Conservation (phyloP, 768 basidiomycete species). For the Macrolepiota fuliginosa region DNA sequence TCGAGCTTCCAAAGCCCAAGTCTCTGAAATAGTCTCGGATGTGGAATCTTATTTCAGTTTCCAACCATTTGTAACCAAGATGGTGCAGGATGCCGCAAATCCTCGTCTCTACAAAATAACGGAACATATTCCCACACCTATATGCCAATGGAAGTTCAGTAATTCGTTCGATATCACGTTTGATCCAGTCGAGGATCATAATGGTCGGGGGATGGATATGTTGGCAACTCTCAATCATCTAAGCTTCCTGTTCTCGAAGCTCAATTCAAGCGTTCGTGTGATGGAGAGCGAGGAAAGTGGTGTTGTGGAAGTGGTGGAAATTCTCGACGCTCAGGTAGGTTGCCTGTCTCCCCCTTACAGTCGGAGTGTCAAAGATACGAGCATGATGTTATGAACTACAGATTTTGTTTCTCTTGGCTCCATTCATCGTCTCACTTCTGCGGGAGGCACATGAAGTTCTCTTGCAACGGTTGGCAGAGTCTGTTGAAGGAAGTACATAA, state of each 20-base stretch:
- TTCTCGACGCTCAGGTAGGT: constrained; percentile 26
- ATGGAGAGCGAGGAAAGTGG: constrained; percentile 15
- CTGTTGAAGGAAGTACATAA: constrained; percentile 17
- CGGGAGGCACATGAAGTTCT: constrained; percentile 23
- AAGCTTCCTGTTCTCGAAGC: constrained; percentile 12
- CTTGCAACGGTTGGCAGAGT: constrained; percentile 24
- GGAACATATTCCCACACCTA: neutral
- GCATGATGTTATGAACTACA: constrained; percentile 10
- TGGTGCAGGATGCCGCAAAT: neutral
- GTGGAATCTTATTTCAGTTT: constrained; percentile 5
- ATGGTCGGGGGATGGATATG: constrained; percentile 20
- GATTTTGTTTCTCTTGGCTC: constrained; percentile 32
- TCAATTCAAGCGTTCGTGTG: constrained; percentile 17
- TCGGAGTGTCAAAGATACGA: neutral
- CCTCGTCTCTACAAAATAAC: constrained; percentile 8
- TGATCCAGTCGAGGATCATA: constrained; percentile 13
- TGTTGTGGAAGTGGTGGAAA: constrained; percentile 24
- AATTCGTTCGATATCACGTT: neutral
- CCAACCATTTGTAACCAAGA: constrained; percentile 4
- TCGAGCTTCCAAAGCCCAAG: constrained; percentile 10
- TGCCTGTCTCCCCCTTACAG: neutral
- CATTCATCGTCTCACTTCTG: constrained; percentile 30
- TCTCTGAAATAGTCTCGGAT: constrained; percentile 5
- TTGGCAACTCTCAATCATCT: constrained; percentile 5
- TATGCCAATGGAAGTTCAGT: neutral